Base-by-base conservation (phyloP, 208 protist species). In the Leishmania gerbilli region DNA sequence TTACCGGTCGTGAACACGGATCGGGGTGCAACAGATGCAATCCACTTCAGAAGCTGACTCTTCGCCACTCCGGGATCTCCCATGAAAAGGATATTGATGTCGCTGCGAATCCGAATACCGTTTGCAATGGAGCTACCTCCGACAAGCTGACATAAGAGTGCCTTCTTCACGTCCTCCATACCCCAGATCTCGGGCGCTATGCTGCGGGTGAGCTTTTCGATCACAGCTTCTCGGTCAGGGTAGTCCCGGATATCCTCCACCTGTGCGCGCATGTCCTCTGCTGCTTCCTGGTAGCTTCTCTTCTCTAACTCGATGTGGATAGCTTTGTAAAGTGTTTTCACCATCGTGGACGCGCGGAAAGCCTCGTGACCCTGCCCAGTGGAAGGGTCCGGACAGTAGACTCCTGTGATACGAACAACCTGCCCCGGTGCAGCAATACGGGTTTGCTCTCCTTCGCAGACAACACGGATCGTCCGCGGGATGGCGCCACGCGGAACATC, bases 31-130 rank as follows among this genome's bases (percentile, higher is more conserved):
- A 99, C 90, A 62, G 99, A 97, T 17, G 99, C 93, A 58, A 99
- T 99, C 89, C 98, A 99, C 74, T 99, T 98, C 3, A 99, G 88
- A 17, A 99, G 85, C 83, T 99, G 99, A 77, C 98, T 99, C 88
- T 99, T 99, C 19, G 97, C 96, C 15, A 99, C 99, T 85, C 99
- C 99, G 37, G 99, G 99, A 87, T 99, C 99, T n/a, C 99, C 99
- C 84, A 99, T 99, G 19, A 99, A 91, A 74, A 97, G 99, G 34
- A 99, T 95, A 85, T 99, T 99, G 68, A 99, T 96, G 58, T 99
- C 99, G 69, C 98, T 98, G 65, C 99, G 88, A 72, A 97, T 95
- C 47, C 94, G 92, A 79, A 99, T 99, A 9, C 91, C 94, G 34
- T 94, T 93, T 37, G 98, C 96, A 86, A 99, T 99, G 55, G 99